Evolutionary conservation across 2,329 filamentous ascomycete genomes (phyloP).

Genomic region (Aphanoascus verrucosus): DNA sequence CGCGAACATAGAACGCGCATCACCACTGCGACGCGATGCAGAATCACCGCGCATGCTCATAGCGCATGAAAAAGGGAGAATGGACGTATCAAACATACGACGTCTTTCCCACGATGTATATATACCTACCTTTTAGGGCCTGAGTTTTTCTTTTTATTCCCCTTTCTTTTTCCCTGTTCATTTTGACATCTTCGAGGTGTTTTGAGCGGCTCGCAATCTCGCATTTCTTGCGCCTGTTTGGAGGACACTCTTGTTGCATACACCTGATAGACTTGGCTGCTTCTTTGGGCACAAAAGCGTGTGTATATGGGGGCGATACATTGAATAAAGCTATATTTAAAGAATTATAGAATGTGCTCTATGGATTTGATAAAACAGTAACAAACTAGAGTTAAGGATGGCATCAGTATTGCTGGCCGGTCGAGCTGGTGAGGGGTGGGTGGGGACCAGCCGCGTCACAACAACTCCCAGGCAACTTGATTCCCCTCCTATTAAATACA

Average conservation of each 20-base stretch:
- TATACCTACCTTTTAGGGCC: slow-evolving; percentile 1
- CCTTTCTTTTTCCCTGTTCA: neutral
- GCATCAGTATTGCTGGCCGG: neutral
- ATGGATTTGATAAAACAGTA: neutral
- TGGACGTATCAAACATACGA: neutral
- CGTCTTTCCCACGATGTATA: slow-evolving; percentile 2
- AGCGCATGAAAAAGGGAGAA: no score
- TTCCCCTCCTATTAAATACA: neutral
- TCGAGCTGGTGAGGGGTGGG: neutral
- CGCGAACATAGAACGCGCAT: neutral
- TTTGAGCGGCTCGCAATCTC: slow-evolving; percentile 8
- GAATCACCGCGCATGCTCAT: no score
- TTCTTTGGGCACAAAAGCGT: slow-evolving; percentile 2
- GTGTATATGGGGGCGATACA: slow-evolving; percentile 2
- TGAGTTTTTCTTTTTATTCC: neutral
- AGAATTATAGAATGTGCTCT: neutral
- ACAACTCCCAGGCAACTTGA: neutral
- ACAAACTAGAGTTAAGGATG: neutral
- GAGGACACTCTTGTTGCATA: slow-evolving; percentile 3
- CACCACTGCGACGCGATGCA: no score
- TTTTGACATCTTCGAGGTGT: slow-evolving; percentile 7
- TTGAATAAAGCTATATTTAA: slow-evolving; percentile 1
- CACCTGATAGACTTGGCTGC: slow-evolving; percentile 8
- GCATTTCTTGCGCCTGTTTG: slow-evolving; percentile 3
- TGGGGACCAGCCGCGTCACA: neutral